Percentiles rank a stretch among this genome's conserved stretches.
phyloP scores from a whole-genome alignment of 192 early-diverging fungal species.

The Diversispora eburnea region DNA sequence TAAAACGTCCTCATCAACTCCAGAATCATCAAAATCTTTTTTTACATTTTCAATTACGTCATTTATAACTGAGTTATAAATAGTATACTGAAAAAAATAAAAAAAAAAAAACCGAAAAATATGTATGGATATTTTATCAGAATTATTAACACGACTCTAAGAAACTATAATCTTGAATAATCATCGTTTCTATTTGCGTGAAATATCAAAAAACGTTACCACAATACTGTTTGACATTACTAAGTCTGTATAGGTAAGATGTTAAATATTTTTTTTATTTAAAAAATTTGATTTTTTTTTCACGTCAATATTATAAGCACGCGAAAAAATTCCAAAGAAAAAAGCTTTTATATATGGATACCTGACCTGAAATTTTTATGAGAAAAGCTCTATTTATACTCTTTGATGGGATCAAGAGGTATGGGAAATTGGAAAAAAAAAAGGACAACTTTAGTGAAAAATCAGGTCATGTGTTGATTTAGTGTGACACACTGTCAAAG shows the following conservation, averaged over 20 bases:
- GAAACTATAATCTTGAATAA: not conserved
- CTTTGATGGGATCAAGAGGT: not conserved
- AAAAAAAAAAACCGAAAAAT: not conserved
- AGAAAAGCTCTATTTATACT: conserved; percentile 7
- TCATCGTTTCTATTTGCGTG: not conserved
- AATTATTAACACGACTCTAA: not conserved
- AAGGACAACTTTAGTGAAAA: not conserved
- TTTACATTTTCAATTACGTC: conserved; percentile 88
- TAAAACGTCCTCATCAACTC: conserved; percentile 82
- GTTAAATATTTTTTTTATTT: not conserved
- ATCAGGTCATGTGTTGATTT: too few species aligned
- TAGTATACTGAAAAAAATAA: conserved; percentile 38
- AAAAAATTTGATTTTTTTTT: not conserved
- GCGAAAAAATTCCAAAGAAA: not conserved
- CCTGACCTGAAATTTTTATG: not conserved
- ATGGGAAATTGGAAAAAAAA: not conserved
- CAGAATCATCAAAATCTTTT: conserved; percentile 84
- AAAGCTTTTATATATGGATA: conserved; percentile 1
- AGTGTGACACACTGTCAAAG: too few species aligned
- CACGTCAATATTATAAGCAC: not conserved
- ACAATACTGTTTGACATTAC: conserved; percentile 12
- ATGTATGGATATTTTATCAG: not conserved
- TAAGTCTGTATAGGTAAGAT: not conserved
- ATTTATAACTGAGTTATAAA: conserved; percentile 88
- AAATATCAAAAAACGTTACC: not conserved